Base-by-base conservation (phyloP, 1,139 yeast genomes). In the Wickerhamiella pararugosa region DNA sequence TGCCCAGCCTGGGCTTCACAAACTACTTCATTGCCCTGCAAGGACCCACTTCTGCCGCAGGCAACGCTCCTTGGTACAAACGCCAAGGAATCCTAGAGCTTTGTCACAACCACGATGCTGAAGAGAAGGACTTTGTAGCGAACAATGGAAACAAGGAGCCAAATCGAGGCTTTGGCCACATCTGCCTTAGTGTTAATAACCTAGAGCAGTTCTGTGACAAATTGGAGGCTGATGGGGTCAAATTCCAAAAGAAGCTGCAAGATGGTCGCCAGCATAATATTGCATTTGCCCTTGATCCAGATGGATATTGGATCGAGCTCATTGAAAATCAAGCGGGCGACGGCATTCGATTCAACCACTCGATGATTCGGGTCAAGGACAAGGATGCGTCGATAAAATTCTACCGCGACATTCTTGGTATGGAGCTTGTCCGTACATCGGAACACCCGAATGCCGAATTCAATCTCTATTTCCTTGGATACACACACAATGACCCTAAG, bases 241-340 rank as follows among this genome's bases (percentile, higher is more conserved):
- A 63, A 43, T 90, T 90, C 66, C 76, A 86, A 63, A 90, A 90
- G 70, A 80, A 70, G 56, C 67, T 86, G 53, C 60, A 73, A 37
- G 97, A 90, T 56, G 98, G 98, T 26, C 76, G 95, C 63, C 94
- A 83, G 63, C 79, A 77, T 61, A 70, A 84, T 59, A 86, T 90
- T 64, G 97, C 97, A 0, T 90, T 90, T 62, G 94, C 79, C 2
- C 72, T 86, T 52, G 98, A 90, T 57, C 96, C 97, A 4, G 90
- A 90, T 62, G 92, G 92, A 51, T 90, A 90, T 66, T 90, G 98
- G 98, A 72, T 90, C 54, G 98, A 90, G 66, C 66, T 90, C 55
- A 73, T 87, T 52, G 77, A 76, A 54, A 77, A 86, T 53, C 66
- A 69, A 53, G 53, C 53, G 27, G 70, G 63, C 54, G 28, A 59